phyloP scores from a whole-genome alignment of 192 early-diverging fungal genomes.

The Podochytrium sp. region DNA sequence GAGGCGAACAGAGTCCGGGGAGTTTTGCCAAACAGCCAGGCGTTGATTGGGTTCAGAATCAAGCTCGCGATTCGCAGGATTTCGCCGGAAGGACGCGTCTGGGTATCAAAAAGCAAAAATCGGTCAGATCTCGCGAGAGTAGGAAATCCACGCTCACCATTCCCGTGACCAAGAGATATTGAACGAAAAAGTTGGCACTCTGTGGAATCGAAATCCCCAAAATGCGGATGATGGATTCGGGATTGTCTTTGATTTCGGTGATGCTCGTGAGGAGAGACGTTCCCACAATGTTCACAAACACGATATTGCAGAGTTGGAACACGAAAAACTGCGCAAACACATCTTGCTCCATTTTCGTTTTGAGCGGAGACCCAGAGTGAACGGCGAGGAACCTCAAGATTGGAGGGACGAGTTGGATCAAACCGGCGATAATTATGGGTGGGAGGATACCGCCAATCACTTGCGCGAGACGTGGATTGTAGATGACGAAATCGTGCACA shows the following conservation, averaged over 20 bases:
- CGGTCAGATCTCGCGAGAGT: background rate
- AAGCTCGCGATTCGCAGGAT: conserved; percentile 70
- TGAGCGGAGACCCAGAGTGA: conserved; percentile 63
- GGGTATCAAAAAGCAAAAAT: too few species aligned
- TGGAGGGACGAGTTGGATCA: conserved; percentile 71
- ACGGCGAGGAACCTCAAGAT: conserved; percentile 62
- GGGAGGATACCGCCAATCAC: conserved; percentile 80
- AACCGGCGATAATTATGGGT: conserved; percentile 63
- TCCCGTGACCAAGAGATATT: conserved; percentile 79
- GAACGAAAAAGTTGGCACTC: conserved; percentile 81
- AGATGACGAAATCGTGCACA: conserved; percentile 42
- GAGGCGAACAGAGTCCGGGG: conserved; percentile 66
- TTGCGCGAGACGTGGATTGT: conserved; percentile 46
- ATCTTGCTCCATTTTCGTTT: conserved; percentile 62
- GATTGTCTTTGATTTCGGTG: conserved; percentile 55
- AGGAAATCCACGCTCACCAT: conserved; percentile 33
- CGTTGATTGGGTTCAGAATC: conserved; percentile 57
- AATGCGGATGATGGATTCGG: conserved; percentile 46
- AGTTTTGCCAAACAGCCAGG: conserved; percentile 67
- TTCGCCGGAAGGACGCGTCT: conserved; percentile 63
- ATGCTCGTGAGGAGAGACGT: conserved; percentile 62
- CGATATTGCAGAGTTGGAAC: conserved; percentile 72
- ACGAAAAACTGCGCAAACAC: conserved; percentile 71
- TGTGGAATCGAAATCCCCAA: conserved; percentile 69
- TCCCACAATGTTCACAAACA: conserved; percentile 79